phyloP scores from a whole-genome alignment of 2,329 filamentous ascomycete species.

The Xylariaceae sp. region DNA sequence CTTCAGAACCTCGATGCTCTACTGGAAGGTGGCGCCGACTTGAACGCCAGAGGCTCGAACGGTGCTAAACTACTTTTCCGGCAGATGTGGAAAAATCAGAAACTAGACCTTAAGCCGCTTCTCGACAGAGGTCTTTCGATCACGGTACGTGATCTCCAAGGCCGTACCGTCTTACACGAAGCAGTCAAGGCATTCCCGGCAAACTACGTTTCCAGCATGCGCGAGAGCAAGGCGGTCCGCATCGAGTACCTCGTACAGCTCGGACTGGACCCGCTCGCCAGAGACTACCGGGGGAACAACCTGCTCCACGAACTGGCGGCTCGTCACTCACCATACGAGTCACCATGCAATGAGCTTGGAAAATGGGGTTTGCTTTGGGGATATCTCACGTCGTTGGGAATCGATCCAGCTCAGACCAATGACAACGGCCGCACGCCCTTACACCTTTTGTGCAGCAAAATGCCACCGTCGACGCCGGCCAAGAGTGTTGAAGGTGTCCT shows the following conservation, averaged over 20 bases:
- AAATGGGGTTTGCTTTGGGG: conserved; percentile 1
- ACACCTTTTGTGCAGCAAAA: too few species aligned
- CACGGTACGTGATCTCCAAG: conserved; percentile 1
- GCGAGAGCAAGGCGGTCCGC: background rate
- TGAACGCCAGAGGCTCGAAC: too few species aligned
- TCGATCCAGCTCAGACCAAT: too few species aligned
- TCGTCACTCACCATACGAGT: background rate
- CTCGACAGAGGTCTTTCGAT: conserved; percentile 1
- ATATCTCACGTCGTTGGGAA: too few species aligned
- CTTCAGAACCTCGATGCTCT: too few species aligned
- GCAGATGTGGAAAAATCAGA: too few species aligned
- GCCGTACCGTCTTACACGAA: conserved; percentile 5
- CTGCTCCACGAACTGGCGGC: conserved; percentile 5
- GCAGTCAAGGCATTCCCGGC: conserved; percentile 1
- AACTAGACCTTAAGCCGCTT: conserved; percentile 1
- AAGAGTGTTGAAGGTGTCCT: too few species aligned
- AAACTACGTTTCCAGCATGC: too few species aligned
- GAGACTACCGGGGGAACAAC: conserved; percentile 4
- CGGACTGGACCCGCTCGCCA: background rate
- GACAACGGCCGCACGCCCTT: too few species aligned
- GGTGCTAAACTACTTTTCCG: too few species aligned
- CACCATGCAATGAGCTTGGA: background rate
- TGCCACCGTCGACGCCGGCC: too few species aligned
- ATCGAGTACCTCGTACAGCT: conserved; percentile 1
- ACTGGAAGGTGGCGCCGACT: too few species aligned